Evolutionary conservation across 2,329 filamentous ascomycete species (phyloP).

Genomic region (Alternaria tenuissima): DNA sequence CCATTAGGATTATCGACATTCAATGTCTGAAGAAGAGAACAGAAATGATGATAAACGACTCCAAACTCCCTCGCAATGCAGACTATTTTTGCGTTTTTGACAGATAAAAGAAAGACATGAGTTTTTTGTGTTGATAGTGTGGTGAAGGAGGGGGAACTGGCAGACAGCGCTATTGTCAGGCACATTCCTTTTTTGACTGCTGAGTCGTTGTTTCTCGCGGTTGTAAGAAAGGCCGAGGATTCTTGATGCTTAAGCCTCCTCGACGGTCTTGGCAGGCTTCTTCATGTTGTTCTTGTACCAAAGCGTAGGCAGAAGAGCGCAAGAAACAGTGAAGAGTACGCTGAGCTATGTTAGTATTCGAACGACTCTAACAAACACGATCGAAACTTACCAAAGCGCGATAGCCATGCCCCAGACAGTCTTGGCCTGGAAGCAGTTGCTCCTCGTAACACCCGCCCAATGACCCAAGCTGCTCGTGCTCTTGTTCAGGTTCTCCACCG

Average conservation of each 20-base stretch:
- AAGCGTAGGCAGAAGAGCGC: constrained; percentile 56
- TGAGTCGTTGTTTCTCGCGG: background rate
- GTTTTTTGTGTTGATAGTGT: background rate
- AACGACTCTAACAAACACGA: accelerated
- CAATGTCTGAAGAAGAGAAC: constrained; percentile 38
- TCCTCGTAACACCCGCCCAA: constrained; percentile 66
- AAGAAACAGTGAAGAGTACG: constrained; percentile 58
- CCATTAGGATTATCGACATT: constrained; percentile 45
- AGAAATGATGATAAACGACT: constrained; percentile 20
- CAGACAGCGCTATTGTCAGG: constrained; percentile 29
- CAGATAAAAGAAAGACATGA: constrained; percentile 1
- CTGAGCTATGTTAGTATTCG: constrained; percentile 33
- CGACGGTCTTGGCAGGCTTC: constrained; percentile 52
- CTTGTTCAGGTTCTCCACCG: constrained; percentile 61
- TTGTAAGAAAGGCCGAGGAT: too few relatives aligned
- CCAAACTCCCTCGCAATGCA: constrained; percentile 34
- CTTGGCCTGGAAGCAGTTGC: constrained; percentile 83
- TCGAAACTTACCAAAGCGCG: constrained; percentile 69
- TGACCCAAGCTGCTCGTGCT: constrained; percentile 59
- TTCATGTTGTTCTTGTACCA: constrained; percentile 57
- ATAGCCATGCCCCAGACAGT: constrained; percentile 87
- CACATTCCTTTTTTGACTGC: constrained; percentile 23
- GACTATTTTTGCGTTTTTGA: constrained; percentile 22
- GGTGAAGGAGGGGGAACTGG: constrained; percentile 13
- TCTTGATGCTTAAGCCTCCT: constrained; percentile 34